Evolutionary conservation across 495 filamentous ascomycete genomes (phyloP), one percentile per base, ranked within the genome.

Genomic region (Pyronema domesticum): DNA sequence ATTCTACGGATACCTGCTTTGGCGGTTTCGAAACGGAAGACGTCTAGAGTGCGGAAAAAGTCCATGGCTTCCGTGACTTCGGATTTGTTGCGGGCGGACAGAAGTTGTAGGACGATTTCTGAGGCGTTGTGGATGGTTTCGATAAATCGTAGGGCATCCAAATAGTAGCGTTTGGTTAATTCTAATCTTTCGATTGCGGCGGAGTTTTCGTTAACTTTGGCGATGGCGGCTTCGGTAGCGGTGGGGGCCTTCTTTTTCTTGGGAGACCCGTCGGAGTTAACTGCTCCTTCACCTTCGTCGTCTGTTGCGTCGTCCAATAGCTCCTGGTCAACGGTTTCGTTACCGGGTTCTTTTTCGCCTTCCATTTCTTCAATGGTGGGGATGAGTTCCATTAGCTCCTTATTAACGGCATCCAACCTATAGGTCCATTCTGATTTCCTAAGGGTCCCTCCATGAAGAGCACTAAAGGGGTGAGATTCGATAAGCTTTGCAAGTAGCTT

Each of bases 41-140:
- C 87, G 68, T 99, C 87, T 37, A 89, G 77, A 34, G 94, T 79
- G 55, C 89, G 86, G 61, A 96, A 94, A 68, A 91, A 96, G 62
- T 99, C 91, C 87, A 99, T 99, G 3, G 91, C 93, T 64, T 96
- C 93, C 54, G 96, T 94, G 19, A 95, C 85, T 67, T 99, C 91
- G 57, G 82, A 93, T 72, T 96, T 96, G 71, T 96, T 99, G 63
- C 83, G 86, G 11, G 89, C 89, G 6, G 83, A 81, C 8, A 99
- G 74, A 5, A 99, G 75, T 68, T 94, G 89, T 56, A 81, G 85
- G 14, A 96, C 79, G 10, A 80, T 74, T 2, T 69, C 71, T 0
- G 86, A 89, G 35, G 84, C 85, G 10, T 79, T 75, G 61, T 95
- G 87, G 14, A 99, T 71, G n/a, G 89, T 83, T 55, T 94, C 83